phyloP scores from a whole-genome alignment of 345 rosid genomes.

The Excoecaria agallocha region DNA sequence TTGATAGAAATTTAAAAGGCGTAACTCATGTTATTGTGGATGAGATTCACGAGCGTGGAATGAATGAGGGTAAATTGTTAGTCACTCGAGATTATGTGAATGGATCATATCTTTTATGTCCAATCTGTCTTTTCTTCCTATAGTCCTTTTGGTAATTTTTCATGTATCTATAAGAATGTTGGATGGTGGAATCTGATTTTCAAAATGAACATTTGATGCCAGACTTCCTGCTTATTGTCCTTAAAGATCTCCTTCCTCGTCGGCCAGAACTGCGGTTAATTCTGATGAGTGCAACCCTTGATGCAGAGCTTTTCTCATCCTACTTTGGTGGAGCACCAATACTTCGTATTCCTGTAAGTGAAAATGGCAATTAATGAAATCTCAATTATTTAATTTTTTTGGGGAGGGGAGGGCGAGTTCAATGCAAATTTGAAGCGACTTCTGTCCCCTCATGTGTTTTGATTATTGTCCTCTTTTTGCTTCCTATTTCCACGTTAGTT shows the following conservation, averaged over 20 bases:
- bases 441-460: not conserved
- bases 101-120: not conserved
- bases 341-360: slow-evolving; percentile 73
- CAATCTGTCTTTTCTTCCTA: not conserved
- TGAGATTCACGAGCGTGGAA: slow-evolving; percentile 98
- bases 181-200: slow-evolving; percentile 32
- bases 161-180: not conserved
- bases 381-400: not conserved
- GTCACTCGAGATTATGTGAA: slow-evolving; percentile 7
- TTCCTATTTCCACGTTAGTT: not conserved
- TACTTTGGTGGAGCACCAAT: slow-evolving; percentile 83
- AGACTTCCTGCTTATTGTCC: slow-evolving; percentile 94
- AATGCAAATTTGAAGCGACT: not conserved
- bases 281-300: slow-evolving; percentile 94
- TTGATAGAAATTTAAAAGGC: slow-evolving; percentile 80
- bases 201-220: slow-evolving; percentile 27
- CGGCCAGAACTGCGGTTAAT: slow-evolving; percentile 80
- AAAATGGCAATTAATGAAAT: slow-evolving; percentile 14
- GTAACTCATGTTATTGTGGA: slow-evolving; percentile 89
- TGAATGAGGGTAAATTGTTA: slow-evolving; percentile 75
- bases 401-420: not conserved
- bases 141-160: not conserved
- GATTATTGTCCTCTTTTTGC: not conserved
- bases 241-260: slow-evolving; percentile 80
- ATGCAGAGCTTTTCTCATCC: slow-evolving; percentile 88